Evolutionary conservation across 2,329 filamentous ascomycete species (phyloP).

Genomic region (Pseudocercospora eumusae): DNA sequence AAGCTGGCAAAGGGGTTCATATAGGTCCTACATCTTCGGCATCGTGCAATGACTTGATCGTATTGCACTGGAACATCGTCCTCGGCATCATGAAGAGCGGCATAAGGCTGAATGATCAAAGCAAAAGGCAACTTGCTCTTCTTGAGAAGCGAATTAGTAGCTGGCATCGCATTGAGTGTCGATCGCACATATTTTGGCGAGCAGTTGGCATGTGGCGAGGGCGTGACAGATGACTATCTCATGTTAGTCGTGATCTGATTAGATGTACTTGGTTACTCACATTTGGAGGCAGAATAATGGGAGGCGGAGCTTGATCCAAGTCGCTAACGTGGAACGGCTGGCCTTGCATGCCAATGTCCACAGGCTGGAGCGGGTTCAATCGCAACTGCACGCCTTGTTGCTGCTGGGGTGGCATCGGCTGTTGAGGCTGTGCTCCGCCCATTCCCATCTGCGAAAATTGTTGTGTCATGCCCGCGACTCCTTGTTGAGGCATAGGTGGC

Average conservation of each 20-base stretch:
- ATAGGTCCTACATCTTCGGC: constrained; percentile 91
- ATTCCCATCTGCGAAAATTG: constrained; percentile 80
- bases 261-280: constrained; percentile 66
- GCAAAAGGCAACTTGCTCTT: constrained; percentile 96
- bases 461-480: constrained; percentile 57
- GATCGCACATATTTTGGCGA: constrained; percentile 92
- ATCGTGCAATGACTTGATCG: constrained; percentile 96
- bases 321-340: constrained; percentile 94
- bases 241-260: constrained; percentile 15
- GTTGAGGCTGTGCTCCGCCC: constrained; percentile 51
- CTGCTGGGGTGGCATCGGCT: constrained; percentile 51
- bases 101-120: constrained; percentile 94
- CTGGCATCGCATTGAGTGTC: constrained; percentile 90
- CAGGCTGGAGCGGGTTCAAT: constrained; percentile 87
- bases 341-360: constrained; percentile 72
- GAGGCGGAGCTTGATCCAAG: constrained; percentile 85
- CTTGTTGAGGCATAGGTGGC: constrained; percentile 32
- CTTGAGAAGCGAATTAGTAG: constrained; percentile 88
- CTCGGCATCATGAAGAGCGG: constrained; percentile 86
- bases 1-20: constrained; percentile 98
- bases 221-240: constrained; percentile 77
- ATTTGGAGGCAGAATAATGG: constrained; percentile 87
- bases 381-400: constrained; percentile 50
- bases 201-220: constrained; percentile 88
- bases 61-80: constrained; percentile 89